Evolutionary conservation across 164 flowering plant species (phyloP), one percentile per base, ranked within the genome.

Genomic region (Aristolochia contorta): DNA sequence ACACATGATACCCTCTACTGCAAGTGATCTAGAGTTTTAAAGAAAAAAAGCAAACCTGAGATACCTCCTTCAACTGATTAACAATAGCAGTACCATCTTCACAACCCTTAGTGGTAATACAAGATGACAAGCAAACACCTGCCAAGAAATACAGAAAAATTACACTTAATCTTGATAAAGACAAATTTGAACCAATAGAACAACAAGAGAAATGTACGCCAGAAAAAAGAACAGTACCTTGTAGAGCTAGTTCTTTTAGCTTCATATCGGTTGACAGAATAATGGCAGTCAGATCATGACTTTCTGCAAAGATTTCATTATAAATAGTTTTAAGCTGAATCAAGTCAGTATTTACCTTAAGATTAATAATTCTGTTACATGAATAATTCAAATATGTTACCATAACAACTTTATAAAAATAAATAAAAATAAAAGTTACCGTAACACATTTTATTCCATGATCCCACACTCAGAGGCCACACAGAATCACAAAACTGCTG

Each of bases 51-150:
- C 59, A 55, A 58, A 91, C 96, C 97, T 77, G 75, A 72, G 71
- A 58, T 73, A 94, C 79, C 54, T 87, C 90, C 53, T 84, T 80
- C 73, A 85, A 62, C 71, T 76, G 74, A 65, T 71, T 68, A 61
- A 62, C 71, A 59, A 77, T 62, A 16, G 48, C 50, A 47, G 12
- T 48, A 33, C 61, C 74, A 41, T 75, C 80, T 59, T 79, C 75
- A 58, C 72, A 78, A 61, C 37, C 64, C 62, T 73, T 72, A 1
- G 66, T 66, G 9, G 68, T 60, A 46, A 90, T 57, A 69, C 61
- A 64, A 21, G 83, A 70, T 53, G 87, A 71, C 86, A 88, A 68
- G 69, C 87, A 78, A 58, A 84, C 67, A 65, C 93, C 97, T 90
- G 54, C 21, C 12, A 7, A 37, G 1, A 37, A 7, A 3, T 0